Conservation (phyloP, 176 grass and related monocot genomes). For the Aegilops longissima region DNA sequence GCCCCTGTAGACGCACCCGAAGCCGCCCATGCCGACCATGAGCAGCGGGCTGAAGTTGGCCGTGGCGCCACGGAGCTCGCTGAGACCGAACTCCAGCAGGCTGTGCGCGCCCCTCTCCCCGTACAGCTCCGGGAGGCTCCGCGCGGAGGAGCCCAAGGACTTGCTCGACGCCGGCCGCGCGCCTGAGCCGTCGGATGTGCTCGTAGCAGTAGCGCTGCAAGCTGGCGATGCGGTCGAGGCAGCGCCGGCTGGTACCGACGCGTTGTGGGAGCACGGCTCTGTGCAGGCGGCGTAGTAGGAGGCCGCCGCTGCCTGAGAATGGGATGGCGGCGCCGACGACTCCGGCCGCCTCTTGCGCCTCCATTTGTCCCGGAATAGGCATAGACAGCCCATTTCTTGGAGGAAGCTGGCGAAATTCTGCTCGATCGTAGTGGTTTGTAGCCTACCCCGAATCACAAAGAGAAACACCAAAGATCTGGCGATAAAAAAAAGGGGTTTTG, state of each 20-base stretch:
- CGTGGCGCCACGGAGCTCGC: slow-evolving; percentile 60
- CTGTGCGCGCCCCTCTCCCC: slow-evolving; percentile 34
- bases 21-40: slow-evolving; percentile 71
- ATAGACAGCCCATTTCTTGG: slow-evolving; percentile 45
- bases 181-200: slow-evolving; percentile 23
- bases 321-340: neutral
- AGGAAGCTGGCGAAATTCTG: neutral
- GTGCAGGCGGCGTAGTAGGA: neutral
- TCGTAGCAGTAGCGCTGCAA: neutral
- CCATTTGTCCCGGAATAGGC: slow-evolving; percentile 20
- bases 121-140: slow-evolving; percentile 60
- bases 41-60: slow-evolving; percentile 63
- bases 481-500: neutral
- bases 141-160: slow-evolving; percentile 43
- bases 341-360: slow-evolving; percentile 1
- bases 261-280: neutral
- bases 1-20: slow-evolving; percentile 67
- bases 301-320: neutral
- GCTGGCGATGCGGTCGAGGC: neutral
- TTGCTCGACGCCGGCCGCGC: slow-evolving; percentile 36
- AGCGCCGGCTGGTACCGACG: neutral
- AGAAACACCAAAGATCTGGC: neutral
- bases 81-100: slow-evolving; percentile 49
- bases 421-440: neutral
- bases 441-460: neutral